Evolutionary conservation across 192 early-diverging fungal species (phyloP).

Genomic region (Podila horticola): DNA sequence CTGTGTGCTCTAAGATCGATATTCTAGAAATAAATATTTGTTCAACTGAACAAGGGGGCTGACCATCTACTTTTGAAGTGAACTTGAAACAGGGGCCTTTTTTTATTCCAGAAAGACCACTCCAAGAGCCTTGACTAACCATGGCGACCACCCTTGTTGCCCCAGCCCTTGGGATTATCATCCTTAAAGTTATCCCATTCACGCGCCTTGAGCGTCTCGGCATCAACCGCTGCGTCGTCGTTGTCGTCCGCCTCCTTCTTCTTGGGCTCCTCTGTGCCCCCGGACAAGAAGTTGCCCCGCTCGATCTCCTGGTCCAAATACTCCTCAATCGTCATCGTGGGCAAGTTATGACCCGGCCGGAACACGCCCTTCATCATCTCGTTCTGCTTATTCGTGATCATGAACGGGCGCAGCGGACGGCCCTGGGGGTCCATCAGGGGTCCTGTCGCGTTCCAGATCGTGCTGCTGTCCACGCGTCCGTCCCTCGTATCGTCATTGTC

Average conservation of each 20-base stretch:
- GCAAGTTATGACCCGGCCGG: slow-evolving; percentile 83
- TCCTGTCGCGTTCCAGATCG: slow-evolving; percentile 53
- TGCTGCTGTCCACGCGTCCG: slow-evolving; percentile 17
- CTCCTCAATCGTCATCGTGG: slow-evolving; percentile 97
- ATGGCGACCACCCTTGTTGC: slow-evolving; percentile 57
- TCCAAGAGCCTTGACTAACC: slow-evolving; percentile 1
- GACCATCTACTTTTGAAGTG: not conserved
- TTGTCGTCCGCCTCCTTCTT: slow-evolving; percentile 81
- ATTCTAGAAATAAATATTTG: not conserved
- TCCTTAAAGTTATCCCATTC: slow-evolving; percentile 95
- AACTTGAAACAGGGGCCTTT: not conserved
- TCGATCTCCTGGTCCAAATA: slow-evolving; percentile 88
- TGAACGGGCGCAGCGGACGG: slow-evolving; percentile 84
- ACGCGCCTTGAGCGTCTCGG: slow-evolving; percentile 85
- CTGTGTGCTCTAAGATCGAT: not conserved
- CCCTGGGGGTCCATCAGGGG: slow-evolving; percentile 62
- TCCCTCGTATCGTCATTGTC: slow-evolving; percentile 39
- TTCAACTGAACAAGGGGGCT: not conserved
- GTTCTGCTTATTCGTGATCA: slow-evolving; percentile 82
- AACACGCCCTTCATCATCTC: slow-evolving; percentile 85
- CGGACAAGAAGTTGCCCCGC: slow-evolving; percentile 88
- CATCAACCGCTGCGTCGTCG: slow-evolving; percentile 82
- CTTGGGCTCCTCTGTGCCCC: slow-evolving; percentile 84
- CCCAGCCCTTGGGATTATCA: slow-evolving; percentile 76
- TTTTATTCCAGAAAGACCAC: not conserved